Base-by-base conservation (phyloP, 2,329 filamentous ascomycete species). In the Verticillium isaacii region DNA sequence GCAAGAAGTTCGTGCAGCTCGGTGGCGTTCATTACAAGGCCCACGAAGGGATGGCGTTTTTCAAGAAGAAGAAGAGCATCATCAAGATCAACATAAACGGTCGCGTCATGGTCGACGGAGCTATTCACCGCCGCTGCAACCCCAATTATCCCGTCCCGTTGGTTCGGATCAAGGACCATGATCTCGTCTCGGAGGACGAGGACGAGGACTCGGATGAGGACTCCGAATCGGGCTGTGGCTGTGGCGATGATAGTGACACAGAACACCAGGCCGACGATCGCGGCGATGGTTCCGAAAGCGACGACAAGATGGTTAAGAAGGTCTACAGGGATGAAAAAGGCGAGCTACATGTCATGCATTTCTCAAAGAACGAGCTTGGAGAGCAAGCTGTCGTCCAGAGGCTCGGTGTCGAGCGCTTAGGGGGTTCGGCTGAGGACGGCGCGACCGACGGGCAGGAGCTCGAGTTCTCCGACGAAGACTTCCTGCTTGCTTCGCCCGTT, bases 91-190 rank as follows among this genome's bases (percentile, higher is more conserved):
- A 58, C 37, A 68, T 76, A 56, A 66, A 68, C 3, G 75, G 75
- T 14, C 74, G 75, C 57, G 74, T 77, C 57, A 71, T 78, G 32
- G 69, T 77, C 41, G 75, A 78, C 58, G n/a, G n/a, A 4, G 23
- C 45, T 6, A 50, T 50, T 25, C 93, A 96, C 75, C 86, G 92
- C 9, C 86, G 91, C 37, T 91, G 94, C 73, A 91, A 95, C 67
- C 91, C 93, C 1, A 96, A 96, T 71, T 96, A 96, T 67, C 85
- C 85, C 0, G 85, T 94, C 68, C 91, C 89, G 25, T 82, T 85
- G 1, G 87, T 96, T 60, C 88, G 89, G 58, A 85, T 90, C 0
- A 89, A 90, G 67, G 89, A 93, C 62, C 82, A 86, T 32, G 85
- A 90, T 67, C 73, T 86, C 1, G 69, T 87, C 1, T 82, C 81